Percentiles rank a stretch among this genome's conserved stretches.
Conservation (phyloP, 2,329 filamentous ascomycete species). For the Diaporthe eres region DNA sequence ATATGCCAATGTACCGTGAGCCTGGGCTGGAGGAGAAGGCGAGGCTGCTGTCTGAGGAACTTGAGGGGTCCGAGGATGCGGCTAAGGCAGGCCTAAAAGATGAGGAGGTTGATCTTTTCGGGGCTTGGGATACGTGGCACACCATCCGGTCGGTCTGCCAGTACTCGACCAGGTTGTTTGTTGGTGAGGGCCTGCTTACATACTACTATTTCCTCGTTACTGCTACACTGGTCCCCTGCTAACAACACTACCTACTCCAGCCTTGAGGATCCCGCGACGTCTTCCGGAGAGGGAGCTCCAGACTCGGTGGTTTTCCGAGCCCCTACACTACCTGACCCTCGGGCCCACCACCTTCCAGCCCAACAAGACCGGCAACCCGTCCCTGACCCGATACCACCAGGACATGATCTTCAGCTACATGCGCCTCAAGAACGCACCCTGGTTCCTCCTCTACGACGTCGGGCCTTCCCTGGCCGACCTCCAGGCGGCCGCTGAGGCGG, state of each 20-base stretch:
- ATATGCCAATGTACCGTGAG: conserved; percentile 87
- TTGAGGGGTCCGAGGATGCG: conserved; percentile 52
- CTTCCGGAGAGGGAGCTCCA: conserved; percentile 74
- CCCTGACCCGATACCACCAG: conserved; percentile 74
- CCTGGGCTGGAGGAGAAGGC: conserved; percentile 68
- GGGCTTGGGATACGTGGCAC: conserved; percentile 95
- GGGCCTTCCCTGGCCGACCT: conserved; percentile 61
- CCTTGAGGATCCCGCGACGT: conserved; percentile 69
- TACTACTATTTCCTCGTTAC: conserved; percentile 10
- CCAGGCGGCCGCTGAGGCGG: conserved; percentile 49
- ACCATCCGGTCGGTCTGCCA: conserved; percentile 86
- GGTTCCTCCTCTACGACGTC: conserved; percentile 74
- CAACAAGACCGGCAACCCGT: conserved; percentile 73
- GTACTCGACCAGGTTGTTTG: conserved; percentile 84
- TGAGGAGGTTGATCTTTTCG: conserved; percentile 77
- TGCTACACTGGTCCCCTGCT: neutral
- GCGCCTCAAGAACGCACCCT: conserved; percentile 74
- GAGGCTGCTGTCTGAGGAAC: conserved; percentile 64
- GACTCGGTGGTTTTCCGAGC: conserved; percentile 78
- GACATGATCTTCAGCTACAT: conserved; percentile 73
- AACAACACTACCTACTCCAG: conserved; percentile 51
- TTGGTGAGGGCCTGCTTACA: conserved; percentile 75
- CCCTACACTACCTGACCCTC: conserved; percentile 73
- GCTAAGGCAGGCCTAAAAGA: conserved; percentile 40
- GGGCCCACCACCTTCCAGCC: conserved; percentile 67